These are phyloP conservation scores for Cordia subcordata DNA, from an alignment of 257 asterid species.

Conservation along the genomic window DNA sequence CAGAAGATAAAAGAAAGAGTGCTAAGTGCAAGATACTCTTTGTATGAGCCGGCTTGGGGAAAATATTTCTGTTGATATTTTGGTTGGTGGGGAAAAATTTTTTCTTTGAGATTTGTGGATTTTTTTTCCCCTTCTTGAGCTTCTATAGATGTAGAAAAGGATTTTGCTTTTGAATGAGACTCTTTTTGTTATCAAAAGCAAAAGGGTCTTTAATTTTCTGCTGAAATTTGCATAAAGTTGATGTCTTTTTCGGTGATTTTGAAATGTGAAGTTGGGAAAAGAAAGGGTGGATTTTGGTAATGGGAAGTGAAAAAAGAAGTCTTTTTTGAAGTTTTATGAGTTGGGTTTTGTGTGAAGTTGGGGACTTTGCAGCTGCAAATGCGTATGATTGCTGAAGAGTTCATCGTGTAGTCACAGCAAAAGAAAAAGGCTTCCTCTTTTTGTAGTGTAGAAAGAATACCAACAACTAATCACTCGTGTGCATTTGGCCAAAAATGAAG, in stretches of 20 bases:
- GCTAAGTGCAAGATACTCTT: too few species aligned
- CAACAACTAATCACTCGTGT: not conserved
- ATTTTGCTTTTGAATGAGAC: too few species aligned
- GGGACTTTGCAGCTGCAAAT: not conserved
- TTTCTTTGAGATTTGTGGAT: too few species aligned
- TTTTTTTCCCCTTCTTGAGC: not conserved
- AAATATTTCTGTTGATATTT: too few species aligned
- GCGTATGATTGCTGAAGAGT: not conserved
- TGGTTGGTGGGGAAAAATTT: too few species aligned
- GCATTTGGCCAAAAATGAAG: constrained; percentile 51
- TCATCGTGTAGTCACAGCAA: too few species aligned
- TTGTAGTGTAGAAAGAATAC: not conserved
- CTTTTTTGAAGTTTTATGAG: not conserved
- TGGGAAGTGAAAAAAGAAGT: not conserved
- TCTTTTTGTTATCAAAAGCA: not conserved
- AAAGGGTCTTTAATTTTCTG: not conserved
- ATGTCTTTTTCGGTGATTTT: not conserved
- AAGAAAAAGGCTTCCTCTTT: too few species aligned
- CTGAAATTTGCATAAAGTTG: not conserved
- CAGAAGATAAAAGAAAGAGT: not conserved
- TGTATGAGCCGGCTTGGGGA: too few species aligned
- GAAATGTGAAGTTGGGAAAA: constrained; percentile 2
- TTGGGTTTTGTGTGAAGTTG: not conserved
- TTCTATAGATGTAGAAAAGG: not conserved
- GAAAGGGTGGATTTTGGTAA: too few species aligned